Evolutionary conservation across 768 basidiomycete species (phyloP).

Genomic region (Rickenella mellea): DNA sequence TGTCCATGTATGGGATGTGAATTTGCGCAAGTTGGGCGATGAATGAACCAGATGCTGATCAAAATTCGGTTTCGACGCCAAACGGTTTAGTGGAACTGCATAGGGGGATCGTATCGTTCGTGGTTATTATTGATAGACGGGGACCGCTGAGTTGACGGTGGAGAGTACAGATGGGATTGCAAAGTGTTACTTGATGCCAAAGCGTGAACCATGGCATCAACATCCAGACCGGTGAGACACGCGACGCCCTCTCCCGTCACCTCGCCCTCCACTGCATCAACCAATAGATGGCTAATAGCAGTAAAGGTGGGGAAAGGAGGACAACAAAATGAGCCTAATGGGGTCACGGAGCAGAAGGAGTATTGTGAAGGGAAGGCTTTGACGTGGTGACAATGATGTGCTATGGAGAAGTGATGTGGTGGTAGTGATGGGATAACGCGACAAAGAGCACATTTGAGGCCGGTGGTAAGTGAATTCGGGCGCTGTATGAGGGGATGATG

Average conservation of each 20-base stretch:
- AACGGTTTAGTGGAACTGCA: too few relatives aligned
- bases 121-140: too few relatives aligned
- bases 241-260: conserved; percentile 65
- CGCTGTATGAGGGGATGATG: background rate
- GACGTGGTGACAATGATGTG: conserved; percentile 8
- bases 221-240: conserved; percentile 24
- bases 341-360: conserved; percentile 11
- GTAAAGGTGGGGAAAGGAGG: conserved; percentile 38
- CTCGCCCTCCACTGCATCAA: conserved; percentile 42
- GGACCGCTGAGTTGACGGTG: too few relatives aligned
- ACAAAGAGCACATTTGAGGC: background rate
- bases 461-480: background rate
- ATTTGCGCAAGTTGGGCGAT: too few relatives aligned
- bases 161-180: too few relatives aligned
- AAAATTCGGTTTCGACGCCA: too few relatives aligned
- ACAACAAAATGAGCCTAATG: conserved; percentile 12
- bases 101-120: too few relatives aligned
- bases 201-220: too few relatives aligned
- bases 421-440: conserved; percentile 7
- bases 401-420: conserved; percentile 13
- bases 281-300: conserved; percentile 15
- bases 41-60: too few relatives aligned
- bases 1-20: too few relatives aligned
- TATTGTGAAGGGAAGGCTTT: conserved; percentile 10
- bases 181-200: too few relatives aligned